phyloP scores from a whole-genome alignment of 495 filamentous ascomycete species.

The Lasiosphaeria hispida region DNA sequence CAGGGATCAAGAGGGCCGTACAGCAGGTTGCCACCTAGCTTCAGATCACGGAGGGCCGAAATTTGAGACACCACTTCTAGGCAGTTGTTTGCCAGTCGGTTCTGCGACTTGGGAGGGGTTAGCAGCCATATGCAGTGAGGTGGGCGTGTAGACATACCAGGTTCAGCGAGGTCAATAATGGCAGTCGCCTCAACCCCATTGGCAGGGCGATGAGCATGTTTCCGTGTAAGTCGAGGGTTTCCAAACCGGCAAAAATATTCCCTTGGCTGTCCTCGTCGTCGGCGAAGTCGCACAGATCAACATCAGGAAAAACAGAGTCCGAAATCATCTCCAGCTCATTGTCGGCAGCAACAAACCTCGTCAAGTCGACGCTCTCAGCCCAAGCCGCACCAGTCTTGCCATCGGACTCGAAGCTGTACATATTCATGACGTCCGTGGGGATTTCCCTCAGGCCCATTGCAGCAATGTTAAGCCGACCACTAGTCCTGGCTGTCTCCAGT shows the following conservation, averaged over 20 bases:
- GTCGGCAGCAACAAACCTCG: slow-evolving; percentile 82
- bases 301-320: slow-evolving; percentile 74
- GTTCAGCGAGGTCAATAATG: slow-evolving; percentile 74
- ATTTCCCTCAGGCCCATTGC: slow-evolving; percentile 78
- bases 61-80: slow-evolving; percentile 74
- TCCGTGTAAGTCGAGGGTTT: slow-evolving; percentile 79
- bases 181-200: slow-evolving; percentile 68
- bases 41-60: slow-evolving; percentile 69
- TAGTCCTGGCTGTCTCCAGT: slow-evolving; percentile 70
- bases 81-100: slow-evolving; percentile 66
- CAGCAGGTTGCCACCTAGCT: slow-evolving; percentile 74
- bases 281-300: slow-evolving; percentile 52
- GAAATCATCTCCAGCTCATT: slow-evolving; percentile 78
- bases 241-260: slow-evolving; percentile 79
- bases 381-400: slow-evolving; percentile 61
- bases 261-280: slow-evolving; percentile 63
- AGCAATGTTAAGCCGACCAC: slow-evolving; percentile 86
- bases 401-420: slow-evolving; percentile 74
- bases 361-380: slow-evolving; percentile 94
- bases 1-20: slow-evolving; percentile 58
- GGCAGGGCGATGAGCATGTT: slow-evolving; percentile 74
- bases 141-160: slow-evolving; percentile 50
- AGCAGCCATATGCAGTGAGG: not conserved
- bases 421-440: slow-evolving; percentile 78
- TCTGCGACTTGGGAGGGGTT: slow-evolving; percentile 61